A percentile compares a stretch with the other conserved stretches of the same genome.
These are phyloP conservation scores for Ceratobasidium sp. DNA, from an alignment of 1,284 basidiomycete genomes.

Conservation along the genomic window DNA sequence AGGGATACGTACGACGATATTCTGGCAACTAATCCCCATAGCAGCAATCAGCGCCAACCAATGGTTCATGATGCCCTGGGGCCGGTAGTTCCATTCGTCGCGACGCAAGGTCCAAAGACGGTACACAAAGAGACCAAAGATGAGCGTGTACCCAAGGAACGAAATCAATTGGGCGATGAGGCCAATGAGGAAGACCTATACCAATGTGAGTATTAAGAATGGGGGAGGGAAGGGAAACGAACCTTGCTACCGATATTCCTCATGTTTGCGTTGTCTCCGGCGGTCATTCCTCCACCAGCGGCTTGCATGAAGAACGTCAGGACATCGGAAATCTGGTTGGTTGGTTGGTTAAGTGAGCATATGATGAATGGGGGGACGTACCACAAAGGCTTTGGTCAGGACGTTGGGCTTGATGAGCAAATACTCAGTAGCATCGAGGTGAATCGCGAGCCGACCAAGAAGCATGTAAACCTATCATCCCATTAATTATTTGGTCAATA, in stretches of 20 bases:
- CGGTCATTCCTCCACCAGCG: conserved; percentile 3
- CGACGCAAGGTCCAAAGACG: conserved; percentile 54
- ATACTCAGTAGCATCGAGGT: conserved; percentile 59
- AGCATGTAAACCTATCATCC: conserved; percentile 62
- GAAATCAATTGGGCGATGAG: conserved; percentile 67
- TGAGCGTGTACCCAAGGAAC: conserved; percentile 65
- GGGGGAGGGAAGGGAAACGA: not conserved
- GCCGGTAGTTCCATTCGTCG: conserved; percentile 21
- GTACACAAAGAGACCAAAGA: conserved; percentile 66
- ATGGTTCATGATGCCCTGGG: conserved; percentile 57
- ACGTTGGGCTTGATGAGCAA: conserved; percentile 61
- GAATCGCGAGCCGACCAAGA: conserved; percentile 64
- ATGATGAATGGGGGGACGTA: not conserved
- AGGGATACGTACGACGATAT: conserved; percentile 61
- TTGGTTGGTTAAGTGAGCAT: not conserved
- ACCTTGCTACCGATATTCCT: conserved; percentile 47
- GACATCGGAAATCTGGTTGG: conserved; percentile 55
- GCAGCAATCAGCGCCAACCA: conserved; percentile 65
- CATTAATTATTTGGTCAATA: not conserved
- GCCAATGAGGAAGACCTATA: conserved; percentile 67
- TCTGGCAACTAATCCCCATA: conserved; percentile 64
- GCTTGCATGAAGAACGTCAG: not conserved
- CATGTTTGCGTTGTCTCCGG: conserved; percentile 43
- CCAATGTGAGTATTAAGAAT: not conserved
- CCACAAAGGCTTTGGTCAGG: conserved; percentile 61